Conservation (phyloP, 2,329 filamentous ascomycete genomes). For the Macrophomina phaseolina region DNA sequence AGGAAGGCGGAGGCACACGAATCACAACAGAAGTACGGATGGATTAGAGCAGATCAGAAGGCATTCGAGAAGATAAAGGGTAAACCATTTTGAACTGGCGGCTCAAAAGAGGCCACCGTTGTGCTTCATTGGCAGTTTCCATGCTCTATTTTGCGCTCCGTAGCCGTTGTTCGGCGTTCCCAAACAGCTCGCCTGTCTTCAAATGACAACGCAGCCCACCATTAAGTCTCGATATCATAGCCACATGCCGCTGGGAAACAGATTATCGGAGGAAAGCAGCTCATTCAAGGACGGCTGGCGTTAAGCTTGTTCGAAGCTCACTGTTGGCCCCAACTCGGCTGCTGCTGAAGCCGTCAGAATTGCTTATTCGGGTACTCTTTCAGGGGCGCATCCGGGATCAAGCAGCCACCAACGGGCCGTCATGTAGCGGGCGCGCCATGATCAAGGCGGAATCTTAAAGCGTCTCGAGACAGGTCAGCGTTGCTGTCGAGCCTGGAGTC, state of each 20-base stretch:
- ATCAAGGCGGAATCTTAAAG: background rate
- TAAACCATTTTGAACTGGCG: background rate
- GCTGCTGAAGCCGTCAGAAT: background rate
- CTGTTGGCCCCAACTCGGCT: background rate
- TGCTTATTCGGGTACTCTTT: slow-evolving; percentile 3
- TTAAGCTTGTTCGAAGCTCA: background rate
- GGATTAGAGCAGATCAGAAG: too few species aligned
- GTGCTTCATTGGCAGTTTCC: background rate
- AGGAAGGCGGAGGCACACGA: too few species aligned
- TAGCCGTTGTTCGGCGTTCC: background rate
- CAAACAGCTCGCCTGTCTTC: background rate
- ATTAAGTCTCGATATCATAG: background rate
- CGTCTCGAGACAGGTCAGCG: background rate
- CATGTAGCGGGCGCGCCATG: background rate
- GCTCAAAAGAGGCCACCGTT: background rate
- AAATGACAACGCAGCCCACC: background rate
- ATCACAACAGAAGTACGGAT: too few species aligned
- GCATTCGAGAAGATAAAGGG: too few species aligned
- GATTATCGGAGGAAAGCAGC: background rate
- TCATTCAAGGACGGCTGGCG: background rate
- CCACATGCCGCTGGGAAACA: too few species aligned
- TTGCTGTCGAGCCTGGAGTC: background rate
- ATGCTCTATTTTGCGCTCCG: background rate
- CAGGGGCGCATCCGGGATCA: background rate
- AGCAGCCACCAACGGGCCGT: slow-evolving; percentile 6